These are phyloP conservation scores for Gossypium australe DNA, from an alignment of 345 rosid species.

Conservation along the genomic window DNA sequence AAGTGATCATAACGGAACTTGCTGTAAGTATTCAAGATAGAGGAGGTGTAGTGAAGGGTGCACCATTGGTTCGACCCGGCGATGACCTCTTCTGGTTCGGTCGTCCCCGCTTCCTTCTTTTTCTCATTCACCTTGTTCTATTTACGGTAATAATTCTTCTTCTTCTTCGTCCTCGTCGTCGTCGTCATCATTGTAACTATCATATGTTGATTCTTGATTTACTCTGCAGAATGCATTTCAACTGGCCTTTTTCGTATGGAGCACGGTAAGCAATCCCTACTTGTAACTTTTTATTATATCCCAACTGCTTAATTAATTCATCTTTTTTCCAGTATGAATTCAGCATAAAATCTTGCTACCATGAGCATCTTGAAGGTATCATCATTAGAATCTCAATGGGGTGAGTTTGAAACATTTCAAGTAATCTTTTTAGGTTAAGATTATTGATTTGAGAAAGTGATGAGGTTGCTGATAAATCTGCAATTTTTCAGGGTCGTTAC, in stretches of 20 bases:
- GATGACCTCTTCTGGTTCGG: conserved; percentile 98
- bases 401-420: conserved; percentile 32
- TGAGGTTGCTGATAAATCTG: neutral
- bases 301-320: neutral
- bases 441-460: neutral
- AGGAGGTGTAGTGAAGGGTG: conserved; percentile 88
- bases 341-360: conserved; percentile 51
- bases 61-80: conserved; percentile 82
- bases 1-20: conserved; percentile 76
- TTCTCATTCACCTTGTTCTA: conserved; percentile 79
- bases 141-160: conserved; percentile 53
- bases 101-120: conserved; percentile 74
- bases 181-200: neutral
- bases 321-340: conserved; percentile 51
- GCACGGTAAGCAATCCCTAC: conserved; percentile 43
- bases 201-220: conserved; percentile 3
- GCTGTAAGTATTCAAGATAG: conserved; percentile 73
- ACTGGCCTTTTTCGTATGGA: conserved; percentile 79
- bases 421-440: neutral
- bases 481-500: conserved; percentile 54
- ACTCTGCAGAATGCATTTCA: conserved; percentile 77
- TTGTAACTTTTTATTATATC: too few species aligned
- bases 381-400: conserved; percentile 73
- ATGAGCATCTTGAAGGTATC: conserved; percentile 38
- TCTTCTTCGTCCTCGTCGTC: neutral